Conservation (phyloP, 2,329 filamentous ascomycete species). For the Calonectria henricotiae region DNA sequence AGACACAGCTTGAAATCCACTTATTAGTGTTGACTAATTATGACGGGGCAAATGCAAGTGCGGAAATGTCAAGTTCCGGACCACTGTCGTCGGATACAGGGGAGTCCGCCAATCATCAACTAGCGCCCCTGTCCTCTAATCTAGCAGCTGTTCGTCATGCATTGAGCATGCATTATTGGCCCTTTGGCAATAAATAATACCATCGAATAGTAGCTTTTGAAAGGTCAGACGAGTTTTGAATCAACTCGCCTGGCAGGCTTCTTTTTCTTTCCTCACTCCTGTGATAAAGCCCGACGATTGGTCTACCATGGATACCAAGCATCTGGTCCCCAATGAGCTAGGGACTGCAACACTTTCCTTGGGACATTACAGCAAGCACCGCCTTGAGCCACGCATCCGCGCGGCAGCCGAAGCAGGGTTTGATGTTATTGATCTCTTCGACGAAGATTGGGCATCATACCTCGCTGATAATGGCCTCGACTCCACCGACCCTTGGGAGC, state of each 20-base stretch:
- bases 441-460: conserved; percentile 41
- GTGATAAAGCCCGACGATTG: not conserved
- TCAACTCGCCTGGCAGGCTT: not conserved
- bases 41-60: not conserved
- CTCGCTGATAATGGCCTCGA: conserved; percentile 39
- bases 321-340: conserved; percentile 33
- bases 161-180: not conserved
- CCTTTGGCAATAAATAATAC: conserved; percentile 7
- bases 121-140: not conserved
- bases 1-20: not conserved
- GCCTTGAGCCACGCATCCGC: conserved; percentile 31
- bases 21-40: not conserved
- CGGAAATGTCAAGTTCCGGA: conserved; percentile 28
- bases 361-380: conserved; percentile 36
- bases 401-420: conserved; percentile 36
- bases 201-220: conserved; percentile 1
- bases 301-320: conserved; percentile 28
- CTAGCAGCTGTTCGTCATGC: not conserved
- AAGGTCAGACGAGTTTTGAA: conserved; percentile 25
- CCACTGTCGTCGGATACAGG: conserved; percentile 23
- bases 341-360: conserved; percentile 40
- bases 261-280: not conserved
- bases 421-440: conserved; percentile 41
- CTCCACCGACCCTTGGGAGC: conserved; percentile 38
- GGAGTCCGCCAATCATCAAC: conserved; percentile 39